Evolutionary conservation across 1,284 basidiomycete species (phyloP), one percentile per base, ranked within the genome.

Genomic region (Hypsizygus ulmarius): DNA sequence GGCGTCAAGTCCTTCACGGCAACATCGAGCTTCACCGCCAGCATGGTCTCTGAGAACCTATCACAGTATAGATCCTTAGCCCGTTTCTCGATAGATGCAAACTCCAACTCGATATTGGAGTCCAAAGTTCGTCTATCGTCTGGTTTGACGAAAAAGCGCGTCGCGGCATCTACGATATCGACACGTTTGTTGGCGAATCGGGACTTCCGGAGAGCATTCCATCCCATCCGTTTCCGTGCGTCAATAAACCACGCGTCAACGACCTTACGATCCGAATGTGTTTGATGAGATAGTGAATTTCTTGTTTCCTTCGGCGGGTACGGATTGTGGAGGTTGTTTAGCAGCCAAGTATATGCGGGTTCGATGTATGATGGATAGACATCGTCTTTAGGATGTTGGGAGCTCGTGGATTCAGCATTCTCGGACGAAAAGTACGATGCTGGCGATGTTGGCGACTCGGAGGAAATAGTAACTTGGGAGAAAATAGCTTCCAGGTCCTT

Each of bases 161-260:
- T 62, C 1, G 79, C 77, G 2, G 70, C 72, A 1, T 67, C 65
- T 0, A 73, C 45, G 14, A 72, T 68, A 4, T 71, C 63, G 0
- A 55, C 59, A 5, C 71, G 66, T 29, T 67, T 66, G 21, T 68
- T 69, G 0, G 59, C 47, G 45, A 77, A 81, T 34, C 55, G 53
- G 0, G 58, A 49, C 6, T 66, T 71, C 0, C 70, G 68, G 0
- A 81, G 48, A 0, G 47, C 16, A 3, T 71, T 77, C 80, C 79
- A 82, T 0, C 79, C 79, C 0, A 80, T 81, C 0, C 76, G 66
- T 12, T 70, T 68, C 0, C 80, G 69, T 1, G 61, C 64, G 5
- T 73, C 71, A 12, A 66, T 54, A 38, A 81, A 81, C 80, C 79
- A 82, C 0, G 60, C 54, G 21, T 71, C 70, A 29, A 82, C 59